Base-by-base conservation (phyloP, 2,329 filamentous ascomycete genomes). In the Exophiala sp. region DNA sequence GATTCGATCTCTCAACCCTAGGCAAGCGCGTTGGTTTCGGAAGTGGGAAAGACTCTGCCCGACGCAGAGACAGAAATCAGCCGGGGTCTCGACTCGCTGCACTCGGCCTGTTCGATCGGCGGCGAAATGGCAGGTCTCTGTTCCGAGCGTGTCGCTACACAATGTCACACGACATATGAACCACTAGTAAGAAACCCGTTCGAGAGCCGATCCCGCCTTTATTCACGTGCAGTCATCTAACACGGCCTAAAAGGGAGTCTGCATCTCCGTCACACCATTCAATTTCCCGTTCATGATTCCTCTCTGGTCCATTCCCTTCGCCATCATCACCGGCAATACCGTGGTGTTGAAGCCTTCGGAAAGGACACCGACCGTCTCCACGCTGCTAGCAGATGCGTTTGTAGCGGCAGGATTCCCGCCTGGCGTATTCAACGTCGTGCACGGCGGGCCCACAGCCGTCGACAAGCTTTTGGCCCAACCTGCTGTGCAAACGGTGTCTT, bases 111-210 rank as follows among this genome's bases (percentile, higher is more conserved):
- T n/a, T n/a, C n/a, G n/a, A n/a, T n/a, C n/a, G n/a, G n/a, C n/a
- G n/a, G n/a, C n/a, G n/a, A n/a, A n/a, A n/a, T n/a, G n/a, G n/a
- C n/a, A n/a, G n/a, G n/a, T n/a, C n/a, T n/a, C n/a, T n/a, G n/a
- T n/a, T n/a, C n/a, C n/a, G n/a, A n/a, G n/a, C n/a, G n/a, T n/a
- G n/a, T n/a, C n/a, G n/a, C n/a, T n/a, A n/a, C n/a, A n/a, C n/a
- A n/a, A n/a, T n/a, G n/a, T 3, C 77, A 89, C 52, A 85, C 82
- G 0, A 76, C 88, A 57, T 89, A 89, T 69, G 82, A 86, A 64
- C 83, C 83, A 0, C 74, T 86, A 6, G 24, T 27, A 27, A n/a
- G n/a, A n/a, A n/a, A n/a, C n/a, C n/a, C 24, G 24, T 27, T 6
- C 10, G 24, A 27, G 24, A 27, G 24, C 10, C 24, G 6, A 5